phyloP scores from a whole-genome alignment of 345 rosid species.

The Aquilaria yunnanensis region DNA sequence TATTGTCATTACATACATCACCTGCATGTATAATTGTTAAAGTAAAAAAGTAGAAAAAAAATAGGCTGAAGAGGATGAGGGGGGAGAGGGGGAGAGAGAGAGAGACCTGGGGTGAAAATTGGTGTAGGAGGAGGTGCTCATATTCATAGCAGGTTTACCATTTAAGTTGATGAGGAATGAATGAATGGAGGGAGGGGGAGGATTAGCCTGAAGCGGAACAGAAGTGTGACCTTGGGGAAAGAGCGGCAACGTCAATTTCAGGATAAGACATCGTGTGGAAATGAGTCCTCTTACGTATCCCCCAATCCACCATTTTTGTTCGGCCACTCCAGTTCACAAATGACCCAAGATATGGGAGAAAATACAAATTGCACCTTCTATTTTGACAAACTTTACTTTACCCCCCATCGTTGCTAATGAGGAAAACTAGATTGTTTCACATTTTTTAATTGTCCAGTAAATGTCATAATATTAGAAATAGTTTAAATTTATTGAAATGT shows the following conservation, averaged over 20 bases:
- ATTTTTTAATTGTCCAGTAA: too few species aligned
- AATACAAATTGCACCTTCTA: too few species aligned
- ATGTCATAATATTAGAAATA: too few species aligned
- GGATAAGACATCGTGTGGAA: slow-evolving; percentile 49
- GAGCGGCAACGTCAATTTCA: slow-evolving; percentile 22
- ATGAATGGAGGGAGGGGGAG: not conserved
- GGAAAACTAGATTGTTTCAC: too few species aligned
- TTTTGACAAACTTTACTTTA: too few species aligned
- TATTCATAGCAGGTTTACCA: slow-evolving; percentile 15
- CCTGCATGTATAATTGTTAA: not conserved
- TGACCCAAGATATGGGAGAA: too few species aligned
- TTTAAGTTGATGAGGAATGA: not conserved
- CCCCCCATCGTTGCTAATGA: too few species aligned
- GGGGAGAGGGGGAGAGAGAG: slow-evolving; percentile 4
- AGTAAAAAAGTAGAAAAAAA: not conserved
- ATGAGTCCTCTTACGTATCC: slow-evolving; percentile 26
- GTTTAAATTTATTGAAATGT: too few species aligned
- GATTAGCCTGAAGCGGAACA: not conserved
- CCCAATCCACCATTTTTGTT: too few species aligned
- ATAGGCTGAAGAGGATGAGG: not conserved
- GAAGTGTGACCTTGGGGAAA: slow-evolving; percentile 6
- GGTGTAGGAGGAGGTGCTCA: not conserved
- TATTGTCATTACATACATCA: too few species aligned
- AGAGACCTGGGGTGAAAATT: slow-evolving; percentile 15
- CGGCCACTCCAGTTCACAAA: too few species aligned